Evolutionary conservation across 257 asterid genomes (phyloP), one percentile per base, ranked within the genome.

Genomic region (Apocynum venetum): DNA sequence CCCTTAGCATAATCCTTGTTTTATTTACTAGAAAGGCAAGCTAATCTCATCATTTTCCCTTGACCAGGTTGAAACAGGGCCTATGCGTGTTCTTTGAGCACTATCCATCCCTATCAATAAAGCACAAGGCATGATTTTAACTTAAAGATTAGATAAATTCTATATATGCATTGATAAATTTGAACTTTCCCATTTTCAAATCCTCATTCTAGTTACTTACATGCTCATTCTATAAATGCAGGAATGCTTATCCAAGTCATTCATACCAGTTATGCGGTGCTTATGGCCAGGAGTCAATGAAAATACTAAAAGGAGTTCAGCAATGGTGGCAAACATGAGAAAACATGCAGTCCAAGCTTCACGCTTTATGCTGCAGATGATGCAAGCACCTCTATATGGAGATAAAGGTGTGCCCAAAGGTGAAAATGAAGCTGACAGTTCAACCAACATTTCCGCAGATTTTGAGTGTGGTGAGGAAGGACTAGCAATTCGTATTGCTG

Each of bases 41-140:
- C 77, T 76, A 82, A 80, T 72, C 67, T 49, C 4, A 41, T 66
- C 64, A 44, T 69, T 65, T 85, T 80, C 25, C 49, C 53, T 85
- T 77, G 75, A 80, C 86, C 71, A 94, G 98, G 92, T 85, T 95
- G 89, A 91, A 93, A 75, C 98, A 95, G 81, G 91, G 98, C 65
- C 88, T 93, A 53, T 91, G 93, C 4, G 98, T 95, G 74, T 95
- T 95, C 90, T 93, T 95, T 84, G 99, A 93, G 90, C 97, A 91
- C 84, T 95, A 93, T 83, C 93, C 98, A 71, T 86, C 96, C 80
- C 93, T 95, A 79, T 95, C 97, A 9, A 55, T 85, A 71, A 87
- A 87, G 81, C 97, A 93, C 85, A 95, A 95, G 99, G 99, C 86
- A 76, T 8, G 85, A 60, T 53, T 36, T 67, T 12, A 51, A 47